These are phyloP conservation scores for Fusarium xylarioides DNA, from an alignment of 2,329 filamentous ascomycete genomes.

Conservation along the genomic window DNA sequence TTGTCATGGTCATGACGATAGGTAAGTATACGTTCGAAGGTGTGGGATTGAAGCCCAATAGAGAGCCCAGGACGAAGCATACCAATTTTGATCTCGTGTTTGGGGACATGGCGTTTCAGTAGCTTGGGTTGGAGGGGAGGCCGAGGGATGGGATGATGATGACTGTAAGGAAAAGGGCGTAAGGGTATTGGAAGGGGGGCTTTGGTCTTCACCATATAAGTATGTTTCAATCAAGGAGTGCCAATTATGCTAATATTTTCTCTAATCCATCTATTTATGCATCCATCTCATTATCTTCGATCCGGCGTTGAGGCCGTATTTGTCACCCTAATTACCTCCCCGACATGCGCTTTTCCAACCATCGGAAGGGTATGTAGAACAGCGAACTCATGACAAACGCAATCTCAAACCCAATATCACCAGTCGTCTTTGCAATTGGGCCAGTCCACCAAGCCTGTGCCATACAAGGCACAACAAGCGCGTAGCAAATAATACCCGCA, in stretches of 20 bases:
- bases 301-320: conserved; percentile 3
- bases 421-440: conserved; percentile 66
- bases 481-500: conserved; percentile 57
- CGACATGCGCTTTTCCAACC: conserved; percentile 52
- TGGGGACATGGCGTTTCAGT: conserved; percentile 38
- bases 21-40: conserved; percentile 42
- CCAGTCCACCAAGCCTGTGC: conserved; percentile 69
- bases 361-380: conserved; percentile 58
- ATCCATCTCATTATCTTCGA: conserved; percentile 4
- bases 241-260: neutral
- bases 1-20: conserved; percentile 37
- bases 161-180: conserved; percentile 11
- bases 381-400: conserved; percentile 63
- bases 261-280: conserved; percentile 11
- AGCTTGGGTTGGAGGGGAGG: conserved; percentile 33
- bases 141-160: conserved; percentile 38
- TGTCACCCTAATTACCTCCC: conserved; percentile 30
- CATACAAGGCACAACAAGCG: conserved; percentile 67
- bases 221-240: neutral
- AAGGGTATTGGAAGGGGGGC: too few relatives aligned
- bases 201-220: neutral
- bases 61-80: conserved; percentile 21
- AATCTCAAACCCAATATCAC: conserved; percentile 73
- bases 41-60: conserved; percentile 14
- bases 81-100: conserved; percentile 40